Base-by-base conservation (phyloP, 352 stramenopile genomes). In the Blastocystis sp. region DNA sequence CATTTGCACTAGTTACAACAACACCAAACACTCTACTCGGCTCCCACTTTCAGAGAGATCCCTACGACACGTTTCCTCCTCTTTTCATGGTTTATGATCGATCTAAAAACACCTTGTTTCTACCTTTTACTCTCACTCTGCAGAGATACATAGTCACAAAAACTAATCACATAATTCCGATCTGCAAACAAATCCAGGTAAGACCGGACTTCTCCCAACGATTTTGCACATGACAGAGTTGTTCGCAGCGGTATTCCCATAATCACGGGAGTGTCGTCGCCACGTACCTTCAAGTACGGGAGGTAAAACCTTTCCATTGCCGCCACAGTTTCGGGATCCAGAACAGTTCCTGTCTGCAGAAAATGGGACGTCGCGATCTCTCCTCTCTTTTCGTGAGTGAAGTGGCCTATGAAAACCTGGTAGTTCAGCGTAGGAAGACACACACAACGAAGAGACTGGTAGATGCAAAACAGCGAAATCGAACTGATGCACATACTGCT, bases 361-460 rank as follows among this genome's bases (percentile, higher is more conserved):
- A 45, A 80, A 26, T 80, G 70, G 9, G 20, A 61, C 45, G 50
- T 87, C 18, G 76, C 0, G 23, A 87, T 43, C 29, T 87, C 76
- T 56, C 63, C 63, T 56, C 76, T 56, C 59, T 73, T 23, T 11
- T 3, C 47, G 8, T 79, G 9, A 87, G 18, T 18, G 26, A 3
- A 26, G n/a, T 9, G 3, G 13, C 9, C 2, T 9, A 53, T 29
- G 6, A 9, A 18, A 5, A 87, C 76, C 50, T 87, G 59, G 26
- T 87, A 76, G 26, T 87, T 87, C 34, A 87, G 13, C 13, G 76
- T 87, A 18, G 76, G 76, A 23, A 87, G 15, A 5, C 23, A 39
- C 20, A 87, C 76, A 34, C 20, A 59, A 4, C 39, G 59, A 26
- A 87, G 29, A 15, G 76, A 55, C 9, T 37, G 59, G 54, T 87